Base-by-base conservation (phyloP, 495 filamentous ascomycete genomes). In the Hypoxylon subgilvum region DNA sequence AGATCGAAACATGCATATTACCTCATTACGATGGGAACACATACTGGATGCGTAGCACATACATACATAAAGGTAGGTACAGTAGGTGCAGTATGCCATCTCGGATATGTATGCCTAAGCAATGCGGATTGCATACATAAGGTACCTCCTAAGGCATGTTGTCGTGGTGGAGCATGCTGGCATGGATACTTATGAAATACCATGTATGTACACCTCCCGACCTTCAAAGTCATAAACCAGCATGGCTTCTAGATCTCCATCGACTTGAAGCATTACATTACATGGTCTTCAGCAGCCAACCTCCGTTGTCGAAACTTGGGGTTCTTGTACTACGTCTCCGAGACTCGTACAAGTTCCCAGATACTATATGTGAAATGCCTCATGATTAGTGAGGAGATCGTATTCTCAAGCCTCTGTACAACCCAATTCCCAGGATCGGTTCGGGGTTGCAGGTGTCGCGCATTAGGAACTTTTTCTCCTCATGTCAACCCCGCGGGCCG, bases 281-380 rank as follows among this genome's bases (percentile, higher is more conserved):
- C 34, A 34, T 35, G 30, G 14, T 40, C 35, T 36, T 39, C 14
- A n/a, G n/a, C 47, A 63, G 43, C 49, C 42, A 30, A 40, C 21
- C 43, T 34, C 25, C 52, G 25, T 44, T 45, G 25, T 49, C 31
- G 38, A 49, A 39, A 44, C 30, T 42, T 16, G 41, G 43, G 48
- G 16, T 19, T 17, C 9, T 63, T n/a, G 44, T 51, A 25, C 50
- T 35, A 55, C 54, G 3, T 42, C 39, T 30, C 12, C 19, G 32
- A 55, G 40, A 35, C 49, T 54, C 47, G 43, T 16, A 64, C 54
- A 23, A 48, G 27, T 38, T 46, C 36, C 22, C 47, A 14, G 30
- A 57, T 42, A 57, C 52, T 59, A 34, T 64, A 59, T 64, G 16
- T 59, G 61, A 64, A 59, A 54, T 64, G 54, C 61, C 54, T 64